Evolutionary conservation across 495 filamentous ascomycete genomes (phyloP).

Genomic region (Xylaria palmicola): DNA sequence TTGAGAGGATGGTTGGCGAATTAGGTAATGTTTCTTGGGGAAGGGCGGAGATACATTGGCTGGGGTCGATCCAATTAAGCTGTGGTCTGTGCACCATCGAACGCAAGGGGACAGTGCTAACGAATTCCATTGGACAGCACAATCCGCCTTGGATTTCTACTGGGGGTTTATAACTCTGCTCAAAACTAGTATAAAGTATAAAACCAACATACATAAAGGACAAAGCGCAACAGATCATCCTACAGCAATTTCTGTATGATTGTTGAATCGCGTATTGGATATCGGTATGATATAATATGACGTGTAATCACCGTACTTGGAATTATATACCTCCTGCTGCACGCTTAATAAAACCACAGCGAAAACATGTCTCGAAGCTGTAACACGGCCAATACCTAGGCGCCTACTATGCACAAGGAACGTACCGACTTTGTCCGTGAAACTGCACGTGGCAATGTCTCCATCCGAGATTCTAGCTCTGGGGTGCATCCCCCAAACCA

Average conservation of each 20-base stretch:
- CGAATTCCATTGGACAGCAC: constrained; percentile 7
- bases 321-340: no score
- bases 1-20: constrained; percentile 3
- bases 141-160: no score
- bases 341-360: background rate
- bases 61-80: background rate
- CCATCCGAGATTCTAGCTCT: background rate
- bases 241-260: no score
- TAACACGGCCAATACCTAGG: background rate
- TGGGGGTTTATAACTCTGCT: no score
- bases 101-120: background rate
- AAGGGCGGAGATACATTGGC: background rate
- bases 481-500: no score
- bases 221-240: no score
- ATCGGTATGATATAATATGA: no score
- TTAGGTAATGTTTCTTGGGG: constrained; percentile 3
- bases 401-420: no score
- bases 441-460: background rate
- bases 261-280: no score
- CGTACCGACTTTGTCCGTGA: background rate
- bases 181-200: no score
- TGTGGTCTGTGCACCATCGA: constrained; percentile 4
- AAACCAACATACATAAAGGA: no score
- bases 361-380: background rate
- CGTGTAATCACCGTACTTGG: no score